Base-by-base conservation (phyloP, 2,329 filamentous ascomycete species). In the Verticillium dahliae region DNA sequence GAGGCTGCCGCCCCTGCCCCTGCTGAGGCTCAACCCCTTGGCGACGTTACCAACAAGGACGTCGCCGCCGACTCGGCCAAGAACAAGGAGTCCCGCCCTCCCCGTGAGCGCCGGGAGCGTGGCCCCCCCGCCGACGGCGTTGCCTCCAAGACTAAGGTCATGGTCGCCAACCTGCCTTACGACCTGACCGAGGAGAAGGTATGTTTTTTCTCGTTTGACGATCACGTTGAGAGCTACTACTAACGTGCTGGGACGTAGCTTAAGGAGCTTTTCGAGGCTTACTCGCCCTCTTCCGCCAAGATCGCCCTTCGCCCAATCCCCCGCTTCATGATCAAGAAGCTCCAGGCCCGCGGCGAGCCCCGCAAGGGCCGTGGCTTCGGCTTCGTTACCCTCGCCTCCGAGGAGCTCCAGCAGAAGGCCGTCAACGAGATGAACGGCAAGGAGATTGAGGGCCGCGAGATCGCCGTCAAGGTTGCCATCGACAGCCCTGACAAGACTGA, bases 311-410 rank as follows among this genome's bases (percentile, higher is more conserved):
- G 95, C 72, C 95, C 95, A 59, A 99, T 99, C 69, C 95, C 95
- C 70, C 93, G 94, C 72, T 99, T 98, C 85, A 99, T 99, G 95
- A 95, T 99, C 81, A 97, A 97, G 90, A 99, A 99, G 87, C 91
- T 99, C 66, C 93, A 97, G 82, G 93, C 94, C 72, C 94, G 95
- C 75, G 93, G 93, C 74, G 95, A 99, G 83, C 89, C 94, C 72
- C 95, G 95, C 83, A 99, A 99, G 89, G 95, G 95, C 65, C 95
- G 95, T 83, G 95, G 95, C 68, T 99, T 99, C 76, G 95, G 95
- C 69, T 99, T 99, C 77, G 95, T 99, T 66, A 98, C 92, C 64
- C 89, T 99, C 65, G 90, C 90, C 66, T 96, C 92, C 18, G 94
- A 99, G 84, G 93, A 97, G 80, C 80, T 94, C 73, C 95, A 99